Percentiles rank a stretch among this genome's conserved stretches.
Conservation (phyloP, 495 filamentous ascomycete genomes). For the Penicillium argentinense region DNA sequence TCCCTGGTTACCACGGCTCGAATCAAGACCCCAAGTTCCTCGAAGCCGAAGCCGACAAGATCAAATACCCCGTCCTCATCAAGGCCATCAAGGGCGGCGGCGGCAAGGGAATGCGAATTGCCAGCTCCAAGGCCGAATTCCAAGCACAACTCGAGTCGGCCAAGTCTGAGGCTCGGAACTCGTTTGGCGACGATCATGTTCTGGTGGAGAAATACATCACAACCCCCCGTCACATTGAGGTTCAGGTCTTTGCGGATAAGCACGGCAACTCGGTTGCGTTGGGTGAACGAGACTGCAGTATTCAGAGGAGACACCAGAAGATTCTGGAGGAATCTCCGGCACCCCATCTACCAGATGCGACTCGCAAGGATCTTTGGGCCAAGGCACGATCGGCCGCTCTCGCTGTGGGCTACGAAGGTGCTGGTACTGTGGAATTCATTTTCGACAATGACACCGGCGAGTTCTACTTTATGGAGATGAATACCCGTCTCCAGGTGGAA, state of each 20-base stretch:
- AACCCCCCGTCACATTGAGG: slow-evolving; percentile 93
- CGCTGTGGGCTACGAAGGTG: slow-evolving; percentile 92
- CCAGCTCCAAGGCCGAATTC: slow-evolving; percentile 71
- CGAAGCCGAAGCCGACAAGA: slow-evolving; percentile 69
- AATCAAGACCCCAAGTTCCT: slow-evolving; percentile 78
- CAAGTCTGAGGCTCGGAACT: slow-evolving; percentile 84
- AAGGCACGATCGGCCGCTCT: slow-evolving; percentile 88
- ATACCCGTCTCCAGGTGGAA: slow-evolving; percentile 94
- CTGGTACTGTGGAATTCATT: slow-evolving; percentile 97
- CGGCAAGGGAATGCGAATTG: slow-evolving; percentile 99
- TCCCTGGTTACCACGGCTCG: slow-evolving; percentile 89
- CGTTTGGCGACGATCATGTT: slow-evolving; percentile 96
- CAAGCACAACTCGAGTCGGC: slow-evolving; percentile 78
- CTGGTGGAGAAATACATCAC: slow-evolving; percentile 96
- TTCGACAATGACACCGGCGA: slow-evolving; percentile 92
- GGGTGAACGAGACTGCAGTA: slow-evolving; percentile 83
- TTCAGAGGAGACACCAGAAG: slow-evolving; percentile 92
- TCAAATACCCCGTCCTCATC: slow-evolving; percentile 89
- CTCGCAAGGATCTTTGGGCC: slow-evolving; percentile 86
- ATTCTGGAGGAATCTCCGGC: slow-evolving; percentile 96
- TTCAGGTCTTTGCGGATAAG: slow-evolving; percentile 95
- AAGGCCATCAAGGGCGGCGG: slow-evolving; percentile 97
- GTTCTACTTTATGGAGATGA: slow-evolving; percentile 99
- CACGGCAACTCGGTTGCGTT: slow-evolving; percentile 81
- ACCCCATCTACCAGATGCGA: slow-evolving; percentile 74